Evolutionary conservation across 2,329 filamentous ascomycete genomes (phyloP).

Genomic region (Colletotrichum magnum): DNA sequence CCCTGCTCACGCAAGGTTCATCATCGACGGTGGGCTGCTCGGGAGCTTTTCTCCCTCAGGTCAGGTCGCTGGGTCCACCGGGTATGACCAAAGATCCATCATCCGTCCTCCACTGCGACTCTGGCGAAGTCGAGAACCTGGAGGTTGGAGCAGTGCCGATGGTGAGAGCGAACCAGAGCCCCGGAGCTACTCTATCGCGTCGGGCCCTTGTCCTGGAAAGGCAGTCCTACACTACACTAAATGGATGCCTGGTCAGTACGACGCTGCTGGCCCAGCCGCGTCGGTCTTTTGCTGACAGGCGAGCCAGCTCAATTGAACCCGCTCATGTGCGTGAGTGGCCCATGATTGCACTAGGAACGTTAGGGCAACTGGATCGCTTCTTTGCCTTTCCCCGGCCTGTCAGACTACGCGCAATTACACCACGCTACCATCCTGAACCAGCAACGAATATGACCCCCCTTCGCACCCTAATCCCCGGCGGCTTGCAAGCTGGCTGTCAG

Average conservation of each 20-base stretch:
- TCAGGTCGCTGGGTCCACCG: background rate
- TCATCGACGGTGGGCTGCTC: background rate
- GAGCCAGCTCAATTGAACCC: slow-evolving; percentile 14
- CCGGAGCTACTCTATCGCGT: slow-evolving; percentile 2
- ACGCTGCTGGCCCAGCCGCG: slow-evolving; percentile 19
- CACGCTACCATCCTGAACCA: slow-evolving; percentile 13
- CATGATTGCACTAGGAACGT: slow-evolving; percentile 1
- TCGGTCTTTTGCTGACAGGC: slow-evolving; percentile 19
- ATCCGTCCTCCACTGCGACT: slow-evolving; percentile 4
- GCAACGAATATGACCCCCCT: slow-evolving; percentile 22
- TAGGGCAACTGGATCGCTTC: slow-evolving; percentile 14
- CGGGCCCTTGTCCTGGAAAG: slow-evolving; percentile 26
- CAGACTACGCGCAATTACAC: slow-evolving; percentile 4
- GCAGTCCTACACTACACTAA: background rate
- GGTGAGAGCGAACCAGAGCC: slow-evolving; percentile 10
- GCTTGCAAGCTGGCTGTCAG: slow-evolving; percentile 10
- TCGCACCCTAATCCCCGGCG: slow-evolving; percentile 2
- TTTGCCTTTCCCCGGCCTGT: background rate
- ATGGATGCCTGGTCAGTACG: slow-evolving; percentile 1
- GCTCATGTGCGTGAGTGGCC: slow-evolving; percentile 27
- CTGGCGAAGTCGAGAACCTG: slow-evolving; percentile 1
- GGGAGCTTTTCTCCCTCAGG: background rate
- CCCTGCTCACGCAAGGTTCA: background rate
- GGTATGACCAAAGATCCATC: slow-evolving; percentile 1
- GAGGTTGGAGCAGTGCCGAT: slow-evolving; percentile 1